A percentile compares a stretch with the other conserved stretches of the same genome.
These are phyloP conservation scores for Clonostachys sp. DNA, from an alignment of 2,329 filamentous ascomycete species.

Conservation along the genomic window DNA sequence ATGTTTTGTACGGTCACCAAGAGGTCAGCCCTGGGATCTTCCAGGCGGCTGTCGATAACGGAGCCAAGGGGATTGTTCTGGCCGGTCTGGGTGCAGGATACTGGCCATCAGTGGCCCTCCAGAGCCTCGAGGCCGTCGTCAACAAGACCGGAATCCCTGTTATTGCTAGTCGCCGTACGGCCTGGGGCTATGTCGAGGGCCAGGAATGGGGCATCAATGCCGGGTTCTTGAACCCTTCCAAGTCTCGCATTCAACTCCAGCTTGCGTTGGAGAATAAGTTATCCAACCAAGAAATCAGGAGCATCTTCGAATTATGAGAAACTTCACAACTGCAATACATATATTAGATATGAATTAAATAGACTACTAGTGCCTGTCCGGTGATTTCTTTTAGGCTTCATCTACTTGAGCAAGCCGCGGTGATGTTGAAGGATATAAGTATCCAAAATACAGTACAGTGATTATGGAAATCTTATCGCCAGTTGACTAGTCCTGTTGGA, in stretches of 20 bases:
- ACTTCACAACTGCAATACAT: too few relatives aligned
- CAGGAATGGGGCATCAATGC: constrained; percentile 26
- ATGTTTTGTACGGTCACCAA: constrained; percentile 52
- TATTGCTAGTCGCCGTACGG: constrained; percentile 44
- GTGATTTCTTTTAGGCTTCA: too few relatives aligned
- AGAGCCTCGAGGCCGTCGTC: constrained; percentile 34
- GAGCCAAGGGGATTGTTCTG: constrained; percentile 49
- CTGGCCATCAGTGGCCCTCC: constrained; percentile 29
- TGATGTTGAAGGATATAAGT: too few relatives aligned
- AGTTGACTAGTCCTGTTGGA: too few relatives aligned
- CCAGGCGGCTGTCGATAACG: constrained; percentile 38
- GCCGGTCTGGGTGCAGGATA: constrained; percentile 51
- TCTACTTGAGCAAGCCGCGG: too few relatives aligned
- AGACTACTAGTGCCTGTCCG: too few relatives aligned
- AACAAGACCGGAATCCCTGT: constrained; percentile 39
- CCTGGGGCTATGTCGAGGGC: constrained; percentile 41
- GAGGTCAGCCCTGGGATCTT: constrained; percentile 43
- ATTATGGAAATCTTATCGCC: too few relatives aligned
- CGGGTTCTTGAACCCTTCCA: constrained; percentile 51
- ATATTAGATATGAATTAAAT: too few relatives aligned
- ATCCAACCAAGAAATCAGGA: constrained; percentile 15
- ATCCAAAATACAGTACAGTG: too few relatives aligned
- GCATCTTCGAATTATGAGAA: constrained; percentile 13
- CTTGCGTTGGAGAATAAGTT: constrained; percentile 24
- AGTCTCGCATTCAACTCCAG: constrained; percentile 47